Conservation (phyloP, 352 stramenopile species). For the Globisporangium radiosum region DNA sequence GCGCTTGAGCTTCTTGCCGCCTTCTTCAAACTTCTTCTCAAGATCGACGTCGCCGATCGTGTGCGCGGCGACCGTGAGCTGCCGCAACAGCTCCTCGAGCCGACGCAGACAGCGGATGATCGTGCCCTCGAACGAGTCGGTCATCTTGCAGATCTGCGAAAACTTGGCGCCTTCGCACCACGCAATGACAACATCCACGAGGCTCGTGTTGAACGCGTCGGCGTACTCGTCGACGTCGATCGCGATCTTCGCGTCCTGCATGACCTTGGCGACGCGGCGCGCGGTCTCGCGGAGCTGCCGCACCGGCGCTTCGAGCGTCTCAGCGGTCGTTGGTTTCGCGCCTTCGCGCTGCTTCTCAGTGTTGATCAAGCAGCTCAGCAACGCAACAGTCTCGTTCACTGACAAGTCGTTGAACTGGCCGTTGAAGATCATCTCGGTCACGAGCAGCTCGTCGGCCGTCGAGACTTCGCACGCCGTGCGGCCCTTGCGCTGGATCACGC, state of each 20-base stretch:
- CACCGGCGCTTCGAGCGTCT: slow-evolving; percentile 85
- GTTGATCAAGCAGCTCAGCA: slow-evolving; percentile 97
- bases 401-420: slow-evolving; percentile 97
- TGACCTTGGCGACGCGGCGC: slow-evolving; percentile 86
- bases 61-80: slow-evolving; percentile 93
- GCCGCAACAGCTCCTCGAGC: slow-evolving; percentile 96
- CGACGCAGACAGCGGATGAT: slow-evolving; percentile 97
- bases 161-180: slow-evolving; percentile 98
- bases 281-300: slow-evolving; percentile 94
- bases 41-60: slow-evolving; percentile 97
- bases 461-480: slow-evolving; percentile 98
- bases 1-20: slow-evolving; percentile 95
- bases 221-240: slow-evolving; percentile 98
- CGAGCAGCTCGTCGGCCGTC: slow-evolving; percentile 96
- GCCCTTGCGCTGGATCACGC: slow-evolving; percentile 99
- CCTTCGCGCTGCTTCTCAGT: slow-evolving; percentile 91
- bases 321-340: slow-evolving; percentile 67
- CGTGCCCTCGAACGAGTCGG: slow-evolving; percentile 96
- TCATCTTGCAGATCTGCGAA: slow-evolving; percentile 98
- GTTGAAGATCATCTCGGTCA: slow-evolving; percentile 98
- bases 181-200: slow-evolving; percentile 97
- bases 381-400: slow-evolving; percentile 93
- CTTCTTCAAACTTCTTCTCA: slow-evolving; percentile 97
- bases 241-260: slow-evolving; percentile 89
- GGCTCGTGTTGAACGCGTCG: slow-evolving; percentile 95